Base-by-base conservation (phyloP, 2,329 filamentous ascomycete genomes). In the Cladosporium sphaerospermum region DNA sequence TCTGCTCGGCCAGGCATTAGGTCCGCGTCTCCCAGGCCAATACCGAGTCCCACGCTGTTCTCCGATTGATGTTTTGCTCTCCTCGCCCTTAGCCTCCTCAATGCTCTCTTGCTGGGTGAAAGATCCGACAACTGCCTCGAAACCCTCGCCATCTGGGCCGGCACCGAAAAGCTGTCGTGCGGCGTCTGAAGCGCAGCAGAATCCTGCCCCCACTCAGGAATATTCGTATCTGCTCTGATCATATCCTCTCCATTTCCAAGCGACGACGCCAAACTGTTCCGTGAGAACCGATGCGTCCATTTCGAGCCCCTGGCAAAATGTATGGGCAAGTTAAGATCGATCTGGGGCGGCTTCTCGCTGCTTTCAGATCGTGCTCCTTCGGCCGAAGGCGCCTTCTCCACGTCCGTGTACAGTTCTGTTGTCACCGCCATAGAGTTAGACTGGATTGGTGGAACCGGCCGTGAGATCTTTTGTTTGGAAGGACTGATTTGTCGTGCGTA, bases 91-190 rank as follows among this genome's bases (percentile, higher is more conserved):
- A 69, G 45, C 52, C 61, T 45, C 54, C 59, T 55, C 54, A 68
- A 55, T 46, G 63, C 57, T 59, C 66, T 51, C 59, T 67, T 60
- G 52, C 62, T 52, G 42, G 65, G 62, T 31, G 65, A 68, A 4
- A 58, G 42, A 31, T 49, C 57, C 13, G 65, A 67, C 10, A 63
- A 59, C 16, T 59, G 59, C 33, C 65, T 64, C 1, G 71, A 72
- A 2, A 62, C 56, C 34, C 67, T 61, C 9, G 69, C 67, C 36
- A 73, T 65, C 49, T 72, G 69, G 13, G 71, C 69, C 4, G 72
- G 66, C 11, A 72, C 65, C 13, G 69, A 72, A 64, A 74, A 74
- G 51, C 71, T 74, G 46, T 73, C 69, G 50, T 70, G 67, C 6
- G 71, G 71, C 18, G 64, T 68, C 54, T 72, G 69, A 32, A 69